Evolutionary conservation across 768 basidiomycete genomes (phyloP), one percentile per base, ranked within the genome.

Genomic region (Gloeostereum incarnatum): DNA sequence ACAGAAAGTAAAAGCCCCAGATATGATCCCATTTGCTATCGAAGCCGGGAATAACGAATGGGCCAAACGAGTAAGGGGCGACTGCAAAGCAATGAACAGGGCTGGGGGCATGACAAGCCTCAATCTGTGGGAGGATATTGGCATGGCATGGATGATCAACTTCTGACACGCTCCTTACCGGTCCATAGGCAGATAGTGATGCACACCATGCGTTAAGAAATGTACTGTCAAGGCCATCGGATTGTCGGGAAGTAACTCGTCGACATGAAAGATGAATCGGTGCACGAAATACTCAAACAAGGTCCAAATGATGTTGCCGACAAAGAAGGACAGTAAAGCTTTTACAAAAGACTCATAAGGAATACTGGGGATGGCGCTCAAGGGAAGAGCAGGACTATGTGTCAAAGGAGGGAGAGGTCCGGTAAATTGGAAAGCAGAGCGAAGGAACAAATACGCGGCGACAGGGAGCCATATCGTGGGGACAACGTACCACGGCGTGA

Each of bases 171-270:
- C 58, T n/a, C n/a, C n/a, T n/a, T 52, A 88, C 84, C 78, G 69
- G 54, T 96, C 92, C 92, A 97, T 96, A 11, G 92, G 96, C 46
- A 99, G 66, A 53, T 93, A 99, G 59, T 99, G 96, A 55, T 99
- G 96, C 24, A 99, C 78, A 11, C 96, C 96, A 53, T 98, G 96
- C 55, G 88, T 66, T 50, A 88, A 55, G 63, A 99, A 99, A 56
- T 99, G 96, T 18, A 97, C 55, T 29, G 78, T 77, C 52, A 98
- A 68, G 60, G 83, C 87, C 36, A 65, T 61, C 4, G 83, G 81
- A 41, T 63, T 68, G 59, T 99, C 96, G 2, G 96, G 96, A 16
- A 99, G 73, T 51, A 69, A 59, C 6, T 77, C 69, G 53, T 99
- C 96, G 49, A 99, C 63, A 59, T 99, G 96, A 77, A 99, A 99